These are phyloP conservation scores for Entomortierella chlamydospora DNA, from an alignment of 192 early-diverging fungal genomes.

Conservation along the genomic window DNA sequence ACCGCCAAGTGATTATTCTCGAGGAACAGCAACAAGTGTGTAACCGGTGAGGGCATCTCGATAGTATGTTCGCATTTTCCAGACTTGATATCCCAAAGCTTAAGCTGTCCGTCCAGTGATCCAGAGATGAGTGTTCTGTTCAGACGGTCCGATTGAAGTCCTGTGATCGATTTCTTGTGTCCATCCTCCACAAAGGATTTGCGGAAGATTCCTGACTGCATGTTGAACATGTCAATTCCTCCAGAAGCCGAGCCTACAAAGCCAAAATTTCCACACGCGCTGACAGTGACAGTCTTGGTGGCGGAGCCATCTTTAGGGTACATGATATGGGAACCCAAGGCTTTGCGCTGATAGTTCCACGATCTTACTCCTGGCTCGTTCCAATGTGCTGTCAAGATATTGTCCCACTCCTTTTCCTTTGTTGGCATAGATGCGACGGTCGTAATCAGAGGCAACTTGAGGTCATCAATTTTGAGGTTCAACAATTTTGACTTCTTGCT, in stretches of 20 bases:
- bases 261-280: conserved; percentile 94
- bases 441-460: conserved; percentile 80
- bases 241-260: conserved; percentile 86
- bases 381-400: conserved; percentile 89
- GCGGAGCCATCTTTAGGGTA: conserved; percentile 68
- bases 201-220: conserved; percentile 91
- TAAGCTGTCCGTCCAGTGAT: conserved; percentile 85
- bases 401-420: conserved; percentile 90
- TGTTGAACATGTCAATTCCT: conserved; percentile 89
- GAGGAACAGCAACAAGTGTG: conserved; percentile 68
- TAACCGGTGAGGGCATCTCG: conserved; percentile 72
- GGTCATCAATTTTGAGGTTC: conserved; percentile 67
- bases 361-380: conserved; percentile 78
- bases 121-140: conserved; percentile 80
- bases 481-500: conserved; percentile 76
- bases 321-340: conserved; percentile 78
- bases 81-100: conserved; percentile 90
- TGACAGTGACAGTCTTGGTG: conserved; percentile 78
- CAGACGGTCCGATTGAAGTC: conserved; percentile 78
- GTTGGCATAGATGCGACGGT: conserved; percentile 75
- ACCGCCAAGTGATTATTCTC: conserved; percentile 86
- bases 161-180: conserved; percentile 86
- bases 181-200: conserved; percentile 74
- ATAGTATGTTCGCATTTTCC: conserved; percentile 72
- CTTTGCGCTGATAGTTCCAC: conserved; percentile 86